Evolutionary conservation across 139 green algal genomes (phyloP), one percentile per base, ranked within the genome.

Genomic region (Gonium pectorale): DNA sequence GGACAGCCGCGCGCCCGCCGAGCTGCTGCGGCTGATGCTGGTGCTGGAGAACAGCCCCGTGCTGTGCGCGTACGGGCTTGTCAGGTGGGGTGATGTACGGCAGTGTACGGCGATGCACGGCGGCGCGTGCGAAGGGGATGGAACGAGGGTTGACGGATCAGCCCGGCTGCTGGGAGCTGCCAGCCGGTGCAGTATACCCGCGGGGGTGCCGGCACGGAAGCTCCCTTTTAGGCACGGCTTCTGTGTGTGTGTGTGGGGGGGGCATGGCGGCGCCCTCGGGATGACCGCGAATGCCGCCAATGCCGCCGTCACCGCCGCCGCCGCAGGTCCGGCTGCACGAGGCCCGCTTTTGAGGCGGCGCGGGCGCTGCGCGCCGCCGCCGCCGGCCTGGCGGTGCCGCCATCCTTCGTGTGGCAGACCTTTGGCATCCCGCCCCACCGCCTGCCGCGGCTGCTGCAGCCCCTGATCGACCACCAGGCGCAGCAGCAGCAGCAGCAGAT

Each of bases 21-120:
- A 88, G 67, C 62, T 77, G 69, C 67, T 89, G 41, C 52, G 49
- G 22, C 67, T 92, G 27, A 93, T 93, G 87, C 64, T 72, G 22
- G 40, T 81, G 19, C 85, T 94, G 67, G 91, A 94, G 70, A 94
- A 94, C 80, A 87, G 69, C 49, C 90, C 91, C 6, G 84, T 93
- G 46, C 79, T 94, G 82, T 93, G 90, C 37, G 91, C 91, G 9
- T 94, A 94, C 35, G 91, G 91, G 9, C 69, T 92, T 3, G 67
- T 87, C 11, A 51, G 83, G 72, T 83, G 77, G 21, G 77, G 66
- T 21, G 66, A 9, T 6, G 62, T 9, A 9, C 9, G 62, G 62
- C n/a, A n/a, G n/a, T n/a, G n/a, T n/a, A n/a, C n/a, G n/a, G n/a
- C n/a, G n/a, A n/a, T n/a, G n/a, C n/a, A n/a, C n/a, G n/a, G n/a